phyloP scores from a whole-genome alignment of 78 protist species.

The Emiliania huxleyi region DNA sequence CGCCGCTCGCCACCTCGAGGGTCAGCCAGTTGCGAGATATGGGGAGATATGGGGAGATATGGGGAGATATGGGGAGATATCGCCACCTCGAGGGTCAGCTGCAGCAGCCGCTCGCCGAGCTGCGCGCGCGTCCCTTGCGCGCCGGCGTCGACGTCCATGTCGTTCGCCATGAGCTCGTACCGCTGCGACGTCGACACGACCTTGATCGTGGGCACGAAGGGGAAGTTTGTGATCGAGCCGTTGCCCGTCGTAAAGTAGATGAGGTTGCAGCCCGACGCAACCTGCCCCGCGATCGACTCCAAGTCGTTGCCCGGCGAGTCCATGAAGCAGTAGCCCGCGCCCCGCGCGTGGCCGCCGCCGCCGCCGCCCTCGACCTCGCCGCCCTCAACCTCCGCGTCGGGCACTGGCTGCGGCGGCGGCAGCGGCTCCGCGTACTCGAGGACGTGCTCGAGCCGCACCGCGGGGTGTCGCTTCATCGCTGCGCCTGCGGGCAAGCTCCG shows the following conservation, averaged over 20 bases:
- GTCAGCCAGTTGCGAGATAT: no score
- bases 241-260: slow-evolving; percentile 56
- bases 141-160: slow-evolving; percentile 61
- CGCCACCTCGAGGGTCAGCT: no score
- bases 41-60: no score
- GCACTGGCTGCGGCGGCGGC: background rate
- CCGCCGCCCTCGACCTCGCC: no score
- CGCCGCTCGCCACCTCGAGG: no score
- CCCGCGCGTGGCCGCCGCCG: background rate
- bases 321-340: slow-evolving; percentile 51
- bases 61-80: no score
- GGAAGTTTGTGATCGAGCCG: slow-evolving; percentile 63
- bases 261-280: slow-evolving; percentile 53
- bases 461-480: slow-evolving; percentile 1
- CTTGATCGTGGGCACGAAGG: slow-evolving; percentile 60
- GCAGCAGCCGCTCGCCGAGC: no score
- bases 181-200: background rate
- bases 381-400: background rate
- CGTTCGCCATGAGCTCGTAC: slow-evolving; percentile 35
- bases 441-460: background rate
- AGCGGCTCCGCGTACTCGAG: slow-evolving; percentile 23
- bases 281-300: slow-evolving; percentile 52
- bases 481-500: no score
- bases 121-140: no score
- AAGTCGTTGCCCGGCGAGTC: slow-evolving; percentile 60